Percentiles rank a stretch among this genome's conserved stretches.
These are phyloP conservation scores for Mucor plumbeus DNA, from an alignment of 371 early-diverging fungal genomes.

Conservation along the genomic window DNA sequence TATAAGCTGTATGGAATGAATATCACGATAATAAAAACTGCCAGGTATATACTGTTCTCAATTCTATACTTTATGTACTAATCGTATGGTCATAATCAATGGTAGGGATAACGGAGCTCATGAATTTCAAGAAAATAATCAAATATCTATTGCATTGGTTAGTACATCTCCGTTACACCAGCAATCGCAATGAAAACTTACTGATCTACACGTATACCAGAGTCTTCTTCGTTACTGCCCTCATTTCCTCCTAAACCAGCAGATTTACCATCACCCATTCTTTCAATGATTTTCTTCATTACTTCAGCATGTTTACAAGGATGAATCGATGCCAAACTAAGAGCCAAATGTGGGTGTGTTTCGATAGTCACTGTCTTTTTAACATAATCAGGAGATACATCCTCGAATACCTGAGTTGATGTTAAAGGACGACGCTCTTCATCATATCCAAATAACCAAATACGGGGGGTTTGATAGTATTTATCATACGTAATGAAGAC, in stretches of 20 bases:
- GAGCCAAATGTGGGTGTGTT: constrained; percentile 87
- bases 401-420: constrained; percentile 89
- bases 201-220: constrained; percentile 89
- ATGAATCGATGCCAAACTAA: constrained; percentile 91
- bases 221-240: constrained; percentile 22
- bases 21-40: too few relatives aligned
- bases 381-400: constrained; percentile 97
- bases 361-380: constrained; percentile 98
- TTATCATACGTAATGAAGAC: constrained; percentile 98
- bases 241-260: constrained; percentile 27
- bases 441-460: constrained; percentile 97
- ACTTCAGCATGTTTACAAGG: constrained; percentile 98
- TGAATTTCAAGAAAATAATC: constrained; percentile 94
- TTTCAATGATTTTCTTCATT: constrained; percentile 94
- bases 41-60: too few relatives aligned
- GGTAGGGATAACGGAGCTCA: constrained; percentile 95
- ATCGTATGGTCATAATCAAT: constrained; percentile 98
- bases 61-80: constrained; percentile 34
- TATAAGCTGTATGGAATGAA: too few relatives aligned
- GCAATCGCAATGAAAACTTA: constrained; percentile 44
- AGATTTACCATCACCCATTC: constrained; percentile 60
- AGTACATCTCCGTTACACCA: not conserved
- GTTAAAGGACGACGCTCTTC: constrained; percentile 89
- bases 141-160: constrained; percentile 61
- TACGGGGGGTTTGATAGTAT: constrained; percentile 96